Conservation (phyloP, 345 rosid genomes). For the Eutrema yunnanense region DNA sequence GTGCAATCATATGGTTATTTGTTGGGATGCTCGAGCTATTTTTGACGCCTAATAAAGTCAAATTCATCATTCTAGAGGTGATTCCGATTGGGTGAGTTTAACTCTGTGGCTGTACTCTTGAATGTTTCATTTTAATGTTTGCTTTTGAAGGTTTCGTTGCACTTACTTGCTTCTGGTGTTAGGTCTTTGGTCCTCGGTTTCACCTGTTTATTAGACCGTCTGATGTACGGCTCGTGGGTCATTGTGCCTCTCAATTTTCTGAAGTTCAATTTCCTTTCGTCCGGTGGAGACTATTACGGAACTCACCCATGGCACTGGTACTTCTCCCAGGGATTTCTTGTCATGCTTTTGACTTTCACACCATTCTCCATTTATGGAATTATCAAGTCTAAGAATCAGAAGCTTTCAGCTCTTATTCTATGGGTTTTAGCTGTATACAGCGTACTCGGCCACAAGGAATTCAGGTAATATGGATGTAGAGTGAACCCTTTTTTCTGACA, state of each 20-base stretch:
- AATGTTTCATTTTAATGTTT: background rate
- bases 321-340: conserved; percentile 85
- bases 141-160: background rate
- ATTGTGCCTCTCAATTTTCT: conserved; percentile 85
- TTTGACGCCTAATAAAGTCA: conserved; percentile 42
- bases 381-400: conserved; percentile 50
- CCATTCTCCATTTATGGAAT: conserved; percentile 65
- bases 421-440: conserved; percentile 82
- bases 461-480: conserved; percentile 42
- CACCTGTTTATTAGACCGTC: conserved; percentile 54
- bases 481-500: background rate
- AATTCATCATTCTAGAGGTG: conserved; percentile 58
- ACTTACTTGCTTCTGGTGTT: conserved; percentile 21
- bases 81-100: conserved; percentile 72
- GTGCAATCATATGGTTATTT: conserved; percentile 81
- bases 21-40: conserved; percentile 75
- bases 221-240: conserved; percentile 85
- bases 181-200: conserved; percentile 73
- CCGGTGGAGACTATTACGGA: conserved; percentile 95
- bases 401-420: conserved; percentile 67
- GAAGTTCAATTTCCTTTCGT: conserved; percentile 87
- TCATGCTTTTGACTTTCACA: conserved; percentile 78
- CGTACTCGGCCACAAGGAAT: conserved; percentile 87
- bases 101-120: background rate
- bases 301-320: conserved; percentile 99